Base-by-base conservation (phyloP, 108 stramenopile genomes). In the Nitzschia sp. region DNA sequence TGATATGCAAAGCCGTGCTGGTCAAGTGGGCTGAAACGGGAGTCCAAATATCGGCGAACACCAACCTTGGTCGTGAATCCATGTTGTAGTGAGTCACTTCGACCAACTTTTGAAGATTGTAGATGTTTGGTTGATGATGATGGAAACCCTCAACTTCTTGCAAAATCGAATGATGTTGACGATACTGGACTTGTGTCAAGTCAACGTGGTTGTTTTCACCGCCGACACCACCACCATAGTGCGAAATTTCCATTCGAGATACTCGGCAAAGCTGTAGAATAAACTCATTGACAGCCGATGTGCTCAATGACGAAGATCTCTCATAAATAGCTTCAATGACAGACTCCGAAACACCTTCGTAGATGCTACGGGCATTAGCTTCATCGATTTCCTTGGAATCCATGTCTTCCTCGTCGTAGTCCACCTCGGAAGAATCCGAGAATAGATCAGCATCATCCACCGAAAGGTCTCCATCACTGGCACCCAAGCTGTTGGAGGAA, bases 61-160 rank as follows among this genome's bases (percentile, higher is more conserved):
- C 91, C 40, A 99, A 70, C 11, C 97, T 78, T 15, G 96, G 89
- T 37, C 98, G 76, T 26, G 80, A 80, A 54, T 96, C 92, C 96
- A 99, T 95, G 82, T 99, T 98, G 79, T 85, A 96, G 73, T 98
- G 97, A 15, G 98, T 94, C 14, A 97, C 97, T 65, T 99, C 98
- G 12, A 99, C 97, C 15, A 99, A 80, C 73, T 97, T 96, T 67
- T 98, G 97, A 21, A 99, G 86, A 44, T 87, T 93, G 78, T 94
- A 98, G 52, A 97, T 94, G 44, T 94, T 92, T 3, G 97, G 96
- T 70, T 90, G 87, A 38, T 66, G 84, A 51, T 83, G 83, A 59
- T 80, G 83, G 53, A 77, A 80, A 39, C 55, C 61, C 8, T 78
- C 73, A 37, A 74, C 73, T 24, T 72, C 77, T 40, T 46, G 63